Base-by-base conservation (phyloP, 257 asterid species). In the Fraxinus quadrangulata region DNA sequence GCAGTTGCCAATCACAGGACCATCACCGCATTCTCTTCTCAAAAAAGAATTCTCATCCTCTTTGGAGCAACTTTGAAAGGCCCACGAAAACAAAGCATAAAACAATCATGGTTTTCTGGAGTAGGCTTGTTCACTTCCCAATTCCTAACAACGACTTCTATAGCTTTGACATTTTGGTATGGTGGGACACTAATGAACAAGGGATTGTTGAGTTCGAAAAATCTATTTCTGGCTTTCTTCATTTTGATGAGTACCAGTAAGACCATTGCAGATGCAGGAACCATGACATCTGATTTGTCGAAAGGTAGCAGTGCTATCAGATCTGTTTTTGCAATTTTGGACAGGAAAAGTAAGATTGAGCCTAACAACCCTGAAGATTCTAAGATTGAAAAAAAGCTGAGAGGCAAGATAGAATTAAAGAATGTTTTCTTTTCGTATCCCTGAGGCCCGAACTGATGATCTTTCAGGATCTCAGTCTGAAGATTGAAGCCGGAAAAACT, bases 201-300 rank as follows among this genome's bases (percentile, higher is more conserved):
- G 66, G 83, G 83, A 14, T 6, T 65, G 33, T 88, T 90, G 39
- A 80, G 79, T 68, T 82, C 97, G 12, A 85, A 86, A 76, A 87
- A 91, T 82, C 73, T 92, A 24, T 92, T 92, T 71, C 90, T 89
- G 81, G 92, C 78, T 24, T 91, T 92, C 81, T 91, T 91, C 84
- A 86, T 92, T 70, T 69, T 92, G 81, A 87, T 92, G 94, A 89
- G 96, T 81, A 92, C 97, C 0, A 96, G 97, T 0, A 86, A 88
- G 85, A 87, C 73, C 80, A 91, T 92, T 31, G 96, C 97, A 6
- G 97, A 92, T 28, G 95, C 97, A 8, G 96, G 97, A 70, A 91
- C 90, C 83, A 87, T 91, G 94, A 87, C 95, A 0, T 79, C 90
- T 1, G 97, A 92, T 79, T 71, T 92, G 73, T 94, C 92, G 3